Evolutionary conservation across 345 rosid species (phyloP), one percentile per base, ranked within the genome.

Genomic region (Ailanthus altissimus): DNA sequence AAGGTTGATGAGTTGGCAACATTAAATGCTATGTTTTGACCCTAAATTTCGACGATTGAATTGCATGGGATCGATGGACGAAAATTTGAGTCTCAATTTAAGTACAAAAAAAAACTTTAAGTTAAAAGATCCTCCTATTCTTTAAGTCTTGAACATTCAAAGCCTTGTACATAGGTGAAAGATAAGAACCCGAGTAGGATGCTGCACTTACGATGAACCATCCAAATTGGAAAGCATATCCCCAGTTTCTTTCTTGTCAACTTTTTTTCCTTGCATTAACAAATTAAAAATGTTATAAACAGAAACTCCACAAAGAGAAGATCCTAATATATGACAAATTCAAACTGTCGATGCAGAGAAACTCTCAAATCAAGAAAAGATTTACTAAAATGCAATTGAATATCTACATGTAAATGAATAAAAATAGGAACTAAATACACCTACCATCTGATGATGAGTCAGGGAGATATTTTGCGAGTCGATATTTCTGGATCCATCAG

Each of bases 371-470:
- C 20, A 76, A 69, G 36, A 8, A 40, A 53, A 40, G 23, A 20
- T 45, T 16, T 51, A 67, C 42, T 18, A 62, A 32, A 73, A 20
- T 18, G 14, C 49, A 11, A 49, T 50, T 16, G 21, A 53, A 13
- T 9, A 72, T 49, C 70, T 36, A 70, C 8, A 28, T 73, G 60
- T 9, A 67, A 23, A 64, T 64, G 77, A 74, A 77, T 64, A 67
- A 51, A 43, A 69, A 47, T 38, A 58, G 69, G 81, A 67, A 74
- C 67, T 14, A 67, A 25, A 74, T 32, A 45, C 10, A 65, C 83
- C 67, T 84, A 96, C 99, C 99, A 89, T 96, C 99, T 54, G 97
- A 89, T 25, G 94, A 90, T 25, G 98, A 90, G 80, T 96, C 99
- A 28, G 99, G 99, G 38, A 93, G 89, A 85, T 90, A 93, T 80